Evolutionary conservation across 1,284 basidiomycete species (phyloP), one percentile per base, ranked within the genome.

Genomic region (Trametes hirsuta): DNA sequence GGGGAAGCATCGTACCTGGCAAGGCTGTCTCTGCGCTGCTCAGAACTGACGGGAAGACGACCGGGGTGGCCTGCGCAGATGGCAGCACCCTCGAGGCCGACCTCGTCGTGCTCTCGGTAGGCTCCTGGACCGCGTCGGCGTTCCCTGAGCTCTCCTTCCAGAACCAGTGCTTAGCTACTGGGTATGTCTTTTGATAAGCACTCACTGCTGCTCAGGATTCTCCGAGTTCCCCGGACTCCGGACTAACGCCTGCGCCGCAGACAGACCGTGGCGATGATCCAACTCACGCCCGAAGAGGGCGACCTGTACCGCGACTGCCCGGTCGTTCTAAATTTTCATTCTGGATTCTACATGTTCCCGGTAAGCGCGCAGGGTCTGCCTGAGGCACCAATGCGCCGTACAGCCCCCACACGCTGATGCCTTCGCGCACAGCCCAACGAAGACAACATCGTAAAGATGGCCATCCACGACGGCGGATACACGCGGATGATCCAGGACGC

Each of bases 121-220:
- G 93, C 24, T 85, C 92, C 5, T 95, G 95, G 95, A 93, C 94
- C 0, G 84, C 88, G 2, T 88, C 90, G 0, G 75, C 89, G 1
- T 93, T 96, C 70, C 84, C 87, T 6, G 81, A 81, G 41, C 73
- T 89, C 14, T 72, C 76, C 18, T 68, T 88, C 25, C 74, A 77
- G n/a, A 69, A 74, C 10, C 76, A 75, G 36, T 87, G 84, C 66
- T 72, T 85, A 11, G 88, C 91, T 2, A 91, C 88, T 30, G 91
- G 91, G 89, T 91, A 15, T 21, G 49, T 53, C 3, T 18, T 35
- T 12, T 30, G 30, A 30, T 30, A 30, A 30, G 30, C 30, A 30
- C 30, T 4, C 30, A 4, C 30, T 8, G 8, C 30, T 8, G 8
- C 8, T 4, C 30, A 30, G 8, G 4, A 30, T 30, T 30, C 30